Percentiles rank a stretch among this genome's conserved stretches.
These are phyloP conservation scores for Trichoderma hamatum DNA, from an alignment of 2,329 filamentous ascomycete species.

Conservation along the genomic window DNA sequence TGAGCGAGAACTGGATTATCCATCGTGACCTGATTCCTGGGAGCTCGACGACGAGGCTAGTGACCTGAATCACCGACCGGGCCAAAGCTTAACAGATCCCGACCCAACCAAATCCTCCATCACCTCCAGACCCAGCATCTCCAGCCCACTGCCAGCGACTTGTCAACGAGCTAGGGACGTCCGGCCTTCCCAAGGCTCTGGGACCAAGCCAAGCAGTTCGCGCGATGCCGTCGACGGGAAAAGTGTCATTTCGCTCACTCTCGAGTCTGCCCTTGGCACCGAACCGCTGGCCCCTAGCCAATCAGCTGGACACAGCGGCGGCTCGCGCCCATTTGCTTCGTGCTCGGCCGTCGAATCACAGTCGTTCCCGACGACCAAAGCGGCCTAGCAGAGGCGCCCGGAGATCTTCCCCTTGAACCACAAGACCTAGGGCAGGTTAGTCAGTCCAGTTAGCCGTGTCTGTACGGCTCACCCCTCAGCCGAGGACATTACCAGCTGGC, in stretches of 20 bases:
- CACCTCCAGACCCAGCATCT: slow-evolving; percentile 18
- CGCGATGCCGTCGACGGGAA: slow-evolving; percentile 11
- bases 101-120: slow-evolving; percentile 22
- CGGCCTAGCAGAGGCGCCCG: slow-evolving; percentile 29
- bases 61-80: slow-evolving; percentile 20
- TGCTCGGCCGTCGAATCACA: slow-evolving; percentile 27
- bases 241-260: slow-evolving; percentile 4
- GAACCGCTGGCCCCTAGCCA: slow-evolving; percentile 14
- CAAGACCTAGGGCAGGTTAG: slow-evolving; percentile 16
- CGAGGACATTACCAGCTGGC: background rate
- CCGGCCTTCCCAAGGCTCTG: slow-evolving; percentile 19
- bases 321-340: slow-evolving; percentile 17
- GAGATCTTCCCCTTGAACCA: slow-evolving; percentile 27
- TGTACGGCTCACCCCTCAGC: slow-evolving; percentile 18
- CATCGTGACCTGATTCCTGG: slow-evolving; percentile 24
- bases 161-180: slow-evolving; percentile 15
- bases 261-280: slow-evolving; percentile 17
- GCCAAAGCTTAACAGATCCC: slow-evolving; percentile 26
- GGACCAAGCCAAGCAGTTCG: slow-evolving; percentile 21
- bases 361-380: slow-evolving; percentile 25
- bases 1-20: slow-evolving; percentile 1
- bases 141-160: slow-evolving; percentile 11
- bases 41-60: slow-evolving; percentile 12
- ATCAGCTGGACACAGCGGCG: slow-evolving; percentile 23
- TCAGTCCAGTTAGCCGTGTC: slow-evolving; percentile 10